A percentile compares a stretch with the other conserved stretches of the same genome.
Evolutionary conservation across 768 basidiomycete species (phyloP).

Genomic region (Suillus sp.): DNA sequence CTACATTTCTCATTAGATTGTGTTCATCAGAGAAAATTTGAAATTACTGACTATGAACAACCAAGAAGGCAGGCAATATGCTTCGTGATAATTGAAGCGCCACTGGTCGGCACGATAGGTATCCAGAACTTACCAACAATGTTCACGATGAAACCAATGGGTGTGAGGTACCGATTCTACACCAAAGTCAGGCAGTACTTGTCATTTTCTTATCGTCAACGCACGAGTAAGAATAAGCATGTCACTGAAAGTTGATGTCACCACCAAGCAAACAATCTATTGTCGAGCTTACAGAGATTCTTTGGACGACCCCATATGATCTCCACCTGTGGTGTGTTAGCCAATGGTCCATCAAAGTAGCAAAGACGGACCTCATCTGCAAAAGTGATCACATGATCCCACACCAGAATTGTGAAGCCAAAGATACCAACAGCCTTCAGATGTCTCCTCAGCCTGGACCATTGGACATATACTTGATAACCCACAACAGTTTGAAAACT

Average conservation of each 20-base stretch:
- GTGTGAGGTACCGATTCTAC: conserved; percentile 67
- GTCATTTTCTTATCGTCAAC: conserved; percentile 8
- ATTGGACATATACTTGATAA: neutral
- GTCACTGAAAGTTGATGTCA: conserved; percentile 25
- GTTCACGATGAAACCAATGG: conserved; percentile 63
- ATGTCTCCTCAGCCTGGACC: neutral
- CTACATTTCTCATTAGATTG: neutral
- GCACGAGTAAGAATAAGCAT: conserved; percentile 41
- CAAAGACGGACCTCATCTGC: conserved; percentile 36
- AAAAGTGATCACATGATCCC: conserved; percentile 46
- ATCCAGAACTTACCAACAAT: conserved; percentile 34
- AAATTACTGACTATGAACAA: conserved; percentile 6
- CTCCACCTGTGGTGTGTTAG: conserved; percentile 30
- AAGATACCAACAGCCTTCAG: conserved; percentile 53
- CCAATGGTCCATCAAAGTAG: neutral
- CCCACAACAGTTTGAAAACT: conserved; percentile 5
- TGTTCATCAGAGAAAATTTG: neutral
- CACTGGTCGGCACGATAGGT: neutral
- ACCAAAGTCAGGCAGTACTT: conserved; percentile 20
- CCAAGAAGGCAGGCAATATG: conserved; percentile 22
- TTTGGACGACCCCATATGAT: conserved; percentile 41
- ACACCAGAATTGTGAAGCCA: conserved; percentile 52
- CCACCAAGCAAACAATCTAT: neutral
- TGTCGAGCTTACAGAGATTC: conserved; percentile 32
- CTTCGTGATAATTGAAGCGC: conserved; percentile 11